Percentiles rank a stretch among this genome's conserved stretches.
Conservation (phyloP, 2,329 filamentous ascomycete genomes). For the Davidsoniella neocaledoniae region DNA sequence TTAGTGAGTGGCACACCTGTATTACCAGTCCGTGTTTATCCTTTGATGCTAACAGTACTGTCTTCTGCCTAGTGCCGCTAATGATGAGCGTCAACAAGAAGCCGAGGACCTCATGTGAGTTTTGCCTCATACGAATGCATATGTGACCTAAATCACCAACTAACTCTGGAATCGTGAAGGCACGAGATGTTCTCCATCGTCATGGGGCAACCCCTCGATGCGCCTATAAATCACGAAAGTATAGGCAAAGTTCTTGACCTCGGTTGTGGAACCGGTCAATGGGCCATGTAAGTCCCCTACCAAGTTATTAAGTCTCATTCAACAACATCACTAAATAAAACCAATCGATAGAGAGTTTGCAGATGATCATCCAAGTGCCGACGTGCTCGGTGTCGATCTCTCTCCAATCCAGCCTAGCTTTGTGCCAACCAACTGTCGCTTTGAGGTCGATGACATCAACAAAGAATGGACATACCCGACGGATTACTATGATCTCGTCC, state of each 20-base stretch:
- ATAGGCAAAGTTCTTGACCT: constrained; percentile 20
- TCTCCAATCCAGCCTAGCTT: constrained; percentile 39
- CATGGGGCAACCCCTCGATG: constrained; percentile 18
- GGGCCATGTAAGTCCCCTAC: constrained; percentile 19
- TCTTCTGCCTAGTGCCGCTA: constrained; percentile 15
- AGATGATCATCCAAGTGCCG: constrained; percentile 27
- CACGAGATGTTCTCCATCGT: constrained; percentile 18
- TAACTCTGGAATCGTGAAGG: constrained; percentile 9
- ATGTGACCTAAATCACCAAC: neutral
- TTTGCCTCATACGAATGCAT: neutral
- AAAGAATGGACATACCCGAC: constrained; percentile 29
- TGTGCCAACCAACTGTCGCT: constrained; percentile 45
- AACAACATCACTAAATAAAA: neutral
- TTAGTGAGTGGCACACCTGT: constrained; percentile 4
- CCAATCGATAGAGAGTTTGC: constrained; percentile 15
- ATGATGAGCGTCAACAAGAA: constrained; percentile 18
- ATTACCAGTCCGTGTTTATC: too few relatives aligned
- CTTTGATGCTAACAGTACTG: neutral
- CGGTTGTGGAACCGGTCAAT: constrained; percentile 23
- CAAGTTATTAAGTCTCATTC: neutral
- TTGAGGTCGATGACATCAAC: constrained; percentile 47
- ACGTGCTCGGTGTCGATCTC: constrained; percentile 36
- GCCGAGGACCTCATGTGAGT: constrained; percentile 18
- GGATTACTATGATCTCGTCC: constrained; percentile 40
- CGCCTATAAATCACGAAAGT: constrained; percentile 19